Evolutionary conservation across 2,329 filamentous ascomycete genomes (phyloP), one percentile per base, ranked within the genome.

Genomic region (Fusarium citri): DNA sequence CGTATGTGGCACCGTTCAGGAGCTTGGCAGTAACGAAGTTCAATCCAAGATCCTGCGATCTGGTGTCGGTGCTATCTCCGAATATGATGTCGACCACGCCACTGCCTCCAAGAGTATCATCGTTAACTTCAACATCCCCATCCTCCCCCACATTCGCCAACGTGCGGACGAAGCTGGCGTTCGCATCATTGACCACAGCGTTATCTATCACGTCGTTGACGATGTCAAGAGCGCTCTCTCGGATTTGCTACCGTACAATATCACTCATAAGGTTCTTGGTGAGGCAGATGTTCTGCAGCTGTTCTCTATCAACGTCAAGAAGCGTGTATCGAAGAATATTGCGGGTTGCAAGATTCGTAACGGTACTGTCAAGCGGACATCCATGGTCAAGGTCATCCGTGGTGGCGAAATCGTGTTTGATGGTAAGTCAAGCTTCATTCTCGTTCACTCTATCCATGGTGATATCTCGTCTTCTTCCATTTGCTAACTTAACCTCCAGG

Each of bases 21-120:
- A 91, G 63, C 85, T 98, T 68, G 94, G 94, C 68, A 97, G 92
- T 81, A 90, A 94, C 73, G 94, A 98, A 78, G 91, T 98, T 41
- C 88, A 85, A 31, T 88, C 94, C 16, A 88, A 89, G 59, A 85
- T 99, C 62, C 87, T 99, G 37, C 89, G 92, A 23, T 91, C 92
- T 6, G 89, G 87, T 3, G 92, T 96, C 3, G 97, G 96, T 2
- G 85, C 90, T 25, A 86, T 98, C 43, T 89, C 87, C 34, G 93
- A 98, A 81, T 97, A 90, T 69, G 96, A 99, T 78, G 86, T 99
- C 58, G 93, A 97, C 76, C 92, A 96, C 77, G 95, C 96, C 0
- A 89, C 92, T 1, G 88, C 88, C 20, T 92, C 95, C 3, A 86
- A 88, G 28, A 93, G 92, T 37, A 83, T 91, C 73, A 89, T 98